Evolutionary conservation across 228 moss, liverwort and hornwort species (phyloP), one percentile per base, ranked within the genome.

Genomic region (Sphagnum magellanicum): DNA sequence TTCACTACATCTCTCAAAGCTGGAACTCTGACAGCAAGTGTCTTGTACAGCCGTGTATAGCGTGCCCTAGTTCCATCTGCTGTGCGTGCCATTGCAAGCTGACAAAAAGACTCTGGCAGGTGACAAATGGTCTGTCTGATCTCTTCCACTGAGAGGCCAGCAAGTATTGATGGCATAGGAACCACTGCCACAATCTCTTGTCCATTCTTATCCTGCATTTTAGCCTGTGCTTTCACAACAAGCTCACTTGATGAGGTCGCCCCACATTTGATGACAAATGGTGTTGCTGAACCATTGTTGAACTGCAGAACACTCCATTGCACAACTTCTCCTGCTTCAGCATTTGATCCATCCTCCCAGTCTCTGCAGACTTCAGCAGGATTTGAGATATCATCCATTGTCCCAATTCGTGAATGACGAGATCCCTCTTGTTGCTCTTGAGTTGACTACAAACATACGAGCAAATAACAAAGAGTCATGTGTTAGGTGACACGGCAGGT

Each of bases 291-390:
- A n/a, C 89, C 94, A 55, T 94, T 94, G 67, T 98, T 98, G 74
- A 98, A 98, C 67, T 98, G 98, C 66, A 98, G 76, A 6, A 98
- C 94, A 78, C 90, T 98, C 98, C 98, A 98, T 65, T 98, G 92
- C 63, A 98, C 90, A 32, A 93, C 83, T 79, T 92, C 98, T 13
- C 84, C 85, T 65, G 92, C 94, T 55, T 75, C 75, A 69, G 69
- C 73, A 50, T 51, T 70, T 61, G 79, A 85, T 71, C 77, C 79
- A 59, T 81, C 84, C 1, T 94, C 87, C 50, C 89, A 93, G 64
- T 81, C 84, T 16, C 73, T 71, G 62, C 70, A 51, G 8, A 75
- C 69, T 16, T 84, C 89, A 51, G 78, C 67, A 50, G 81, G 72
- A 57, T 88, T 81, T 15, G 81, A 81, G 14, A 83, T 32, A 17